Evolutionary conservation across 345 rosid species (phyloP), one percentile per base, ranked within the genome.

Genomic region (Populus davidiana): DNA sequence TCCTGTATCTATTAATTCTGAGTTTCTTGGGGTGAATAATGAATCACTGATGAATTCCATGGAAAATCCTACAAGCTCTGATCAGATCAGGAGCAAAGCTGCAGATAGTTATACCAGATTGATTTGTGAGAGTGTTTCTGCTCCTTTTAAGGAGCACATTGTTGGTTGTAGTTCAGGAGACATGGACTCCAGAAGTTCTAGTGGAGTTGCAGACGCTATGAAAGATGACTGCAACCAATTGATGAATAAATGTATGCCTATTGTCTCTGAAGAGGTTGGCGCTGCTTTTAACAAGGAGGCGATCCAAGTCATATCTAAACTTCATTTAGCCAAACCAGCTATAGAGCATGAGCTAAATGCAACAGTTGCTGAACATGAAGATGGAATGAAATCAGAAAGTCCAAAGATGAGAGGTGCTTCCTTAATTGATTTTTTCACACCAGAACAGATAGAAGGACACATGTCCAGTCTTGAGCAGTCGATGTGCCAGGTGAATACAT

Each of bases 361-460:
- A 44, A 44, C 18, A 44, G 50, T 13, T 44, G 41, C 79, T 75
- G 39, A 68, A 68, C 69, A 63, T 38, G 66, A 87, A 64, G n/a
- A 72, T 62, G 78, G 67, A 41, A 41, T 50, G 9, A 41, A 74
- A 41, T 36, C 52, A 35, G 59, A 70, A 44, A 78, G 69, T 73
- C 69, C 43, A 73, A 79, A 68, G 33, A 81, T 33, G 74, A 74
- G 77, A 36, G 86, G 77, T 81, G 85, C 77, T 41, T 88, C 90
- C 62, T 67, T 87, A 65, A 74, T 76, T 13, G 93, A 90, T 69
- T 71, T 72, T 76, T 85, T 87, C 81, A 83, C 86, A 16, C 83
- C 84, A 66, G 86, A 82, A 59, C 86, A 81, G 62, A 83, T 90
- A 73, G 75, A 76, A 73, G 76, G 78, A 67, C 92, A 89, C 72